A percentile compares a stretch with the other conserved stretches of the same genome.
phyloP scores from a whole-genome alignment of 306 rosid species.

The Morella rubra region DNA sequence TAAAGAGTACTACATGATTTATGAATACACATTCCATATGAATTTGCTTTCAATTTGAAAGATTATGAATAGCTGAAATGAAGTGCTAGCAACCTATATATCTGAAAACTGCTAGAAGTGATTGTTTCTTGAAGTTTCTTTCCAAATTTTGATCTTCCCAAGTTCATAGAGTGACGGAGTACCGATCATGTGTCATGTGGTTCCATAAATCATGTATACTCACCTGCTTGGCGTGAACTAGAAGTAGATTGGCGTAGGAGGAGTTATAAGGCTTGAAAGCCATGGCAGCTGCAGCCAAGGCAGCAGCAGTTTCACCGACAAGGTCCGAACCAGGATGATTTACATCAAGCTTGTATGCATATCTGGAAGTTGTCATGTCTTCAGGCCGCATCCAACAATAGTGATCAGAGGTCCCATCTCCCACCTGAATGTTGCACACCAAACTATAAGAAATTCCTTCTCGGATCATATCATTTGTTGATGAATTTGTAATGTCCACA shows the following conservation, averaged over 20 bases:
- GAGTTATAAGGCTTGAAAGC: slow-evolving; percentile 81
- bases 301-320: slow-evolving; percentile 89
- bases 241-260: slow-evolving; percentile 64
- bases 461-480: not conserved
- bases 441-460: slow-evolving; percentile 13
- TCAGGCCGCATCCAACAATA: slow-evolving; percentile 91
- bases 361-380: slow-evolving; percentile 81
- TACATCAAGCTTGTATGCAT: slow-evolving; percentile 70
- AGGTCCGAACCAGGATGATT: slow-evolving; percentile 84
- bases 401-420: slow-evolving; percentile 86
- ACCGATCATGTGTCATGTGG: too few species aligned
- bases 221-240: slow-evolving; percentile 78
- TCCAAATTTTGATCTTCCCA: too few species aligned
- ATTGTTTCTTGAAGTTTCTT: too few species aligned
- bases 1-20: too few species aligned
- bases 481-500: too few species aligned
- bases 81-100: too few species aligned
- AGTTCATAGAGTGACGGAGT: too few species aligned
- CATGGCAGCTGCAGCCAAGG: slow-evolving; percentile 81
- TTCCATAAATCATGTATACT: not conserved
- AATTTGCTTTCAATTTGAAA: too few species aligned
- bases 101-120: too few species aligned
- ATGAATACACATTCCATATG: too few species aligned
- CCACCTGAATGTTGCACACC: slow-evolving; percentile 45
- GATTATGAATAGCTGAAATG: too few species aligned